Evolutionary conservation across 75 land plant species (phyloP), one percentile per base, ranked within the genome.

Genomic region (Pinus albicaulis): DNA sequence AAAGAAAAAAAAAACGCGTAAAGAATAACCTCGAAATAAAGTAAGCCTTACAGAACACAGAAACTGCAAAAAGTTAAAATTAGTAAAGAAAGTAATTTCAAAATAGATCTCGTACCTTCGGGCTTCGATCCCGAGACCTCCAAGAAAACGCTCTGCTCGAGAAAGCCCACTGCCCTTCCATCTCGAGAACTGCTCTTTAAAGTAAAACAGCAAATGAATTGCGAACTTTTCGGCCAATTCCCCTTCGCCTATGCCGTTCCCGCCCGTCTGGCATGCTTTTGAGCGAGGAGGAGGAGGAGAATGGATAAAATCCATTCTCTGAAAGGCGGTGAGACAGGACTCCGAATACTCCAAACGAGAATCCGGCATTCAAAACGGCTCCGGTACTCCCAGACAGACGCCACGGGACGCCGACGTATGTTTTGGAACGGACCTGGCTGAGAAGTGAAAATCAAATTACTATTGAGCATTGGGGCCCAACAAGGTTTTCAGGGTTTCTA

Each of bases 121-220:
- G 38, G 68, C 34, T 64, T 64, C 68, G 68, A 64, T 64, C 68
- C 41, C 68, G 68, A 36, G 68, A 64, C 68, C 68, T 64, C 68
- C 26, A 16, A 64, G 19, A 31, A 31, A 64, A 64, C 68, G 68
- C 68, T 64, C 68, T 64, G 41, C 38, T 64, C 68, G 68, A 64
- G 68, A 64, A 64, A 64, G 28, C 34, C 68, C 68, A 28, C 17
- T 31, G 19, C 20, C 2, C 68, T 31, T 31, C 68, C 68, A 64
- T 64, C 68, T 64, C 68, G 68, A 31, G 17, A 64, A 64, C 53
- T 20, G 68, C 34, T 64, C 38, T 64, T 64, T 64, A 31, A 64
- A 31, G 68, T 16, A 16, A 61, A 25, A 12, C 28, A 64, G 15
- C 17, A 19, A 17, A 11, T 48, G 53, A 48, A 48, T 48, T 48